A percentile compares a stretch with the other conserved stretches of the same genome.
Evolutionary conservation across 257 asterid genomes (phyloP).

Genomic region (Echium plantagineum): DNA sequence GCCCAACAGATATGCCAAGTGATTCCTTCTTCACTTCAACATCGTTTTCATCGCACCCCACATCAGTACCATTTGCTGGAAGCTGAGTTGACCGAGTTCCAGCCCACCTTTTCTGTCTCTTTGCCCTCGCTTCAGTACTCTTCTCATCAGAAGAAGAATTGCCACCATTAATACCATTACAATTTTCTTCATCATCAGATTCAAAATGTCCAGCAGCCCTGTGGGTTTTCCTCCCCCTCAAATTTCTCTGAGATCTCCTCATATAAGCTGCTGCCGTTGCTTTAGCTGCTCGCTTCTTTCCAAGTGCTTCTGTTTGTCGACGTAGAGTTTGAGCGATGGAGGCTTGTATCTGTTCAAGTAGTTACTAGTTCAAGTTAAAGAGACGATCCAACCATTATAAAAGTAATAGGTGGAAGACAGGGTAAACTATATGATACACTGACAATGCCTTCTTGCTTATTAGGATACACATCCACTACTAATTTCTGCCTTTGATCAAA

Average conservation of each 20-base stretch:
- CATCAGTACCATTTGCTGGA: conserved; percentile 49
- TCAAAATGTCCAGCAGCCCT: conserved; percentile 48
- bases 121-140: conserved; percentile 52
- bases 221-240: conserved; percentile 57
- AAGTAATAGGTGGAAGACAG: background rate
- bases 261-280: conserved; percentile 40
- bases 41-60: conserved; percentile 51
- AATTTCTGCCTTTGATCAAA: too few species aligned
- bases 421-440: too few species aligned
- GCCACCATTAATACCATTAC: conserved; percentile 55
- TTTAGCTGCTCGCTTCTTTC: conserved; percentile 68
- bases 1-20: conserved; percentile 44
- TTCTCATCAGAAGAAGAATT: conserved; percentile 83
- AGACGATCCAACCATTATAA: background rate
- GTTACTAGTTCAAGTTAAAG: conserved; percentile 6
- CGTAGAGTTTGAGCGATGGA: conserved; percentile 77
- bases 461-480: too few species aligned
- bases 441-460: too few species aligned
- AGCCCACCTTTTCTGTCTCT: conserved; percentile 54
- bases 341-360: conserved; percentile 64
- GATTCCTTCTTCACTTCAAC: conserved; percentile 51
- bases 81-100: conserved; percentile 50
- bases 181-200: conserved; percentile 83
- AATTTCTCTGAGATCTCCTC: conserved; percentile 58
- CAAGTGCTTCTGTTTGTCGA: conserved; percentile 91